Evolutionary conservation across 345 rosid species (phyloP).

Genomic region (Gossypium sturtianum): DNA sequence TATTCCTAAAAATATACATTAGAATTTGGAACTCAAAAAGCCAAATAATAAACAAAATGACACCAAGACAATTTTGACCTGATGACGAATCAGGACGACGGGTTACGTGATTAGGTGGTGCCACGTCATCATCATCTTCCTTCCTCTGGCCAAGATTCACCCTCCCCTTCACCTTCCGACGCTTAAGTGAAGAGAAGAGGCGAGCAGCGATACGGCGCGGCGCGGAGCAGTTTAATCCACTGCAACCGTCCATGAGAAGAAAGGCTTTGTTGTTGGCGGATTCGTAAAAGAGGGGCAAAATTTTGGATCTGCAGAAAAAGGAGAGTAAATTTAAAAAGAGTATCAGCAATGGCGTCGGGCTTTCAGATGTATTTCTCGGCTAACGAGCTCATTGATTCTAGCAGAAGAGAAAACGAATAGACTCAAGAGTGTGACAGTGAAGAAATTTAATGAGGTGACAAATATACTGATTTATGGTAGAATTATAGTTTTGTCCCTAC

Average conservation of each 20-base stretch:
- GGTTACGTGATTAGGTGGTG: not conserved
- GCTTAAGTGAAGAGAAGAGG: constrained; percentile 20
- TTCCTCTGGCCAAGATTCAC: not conserved
- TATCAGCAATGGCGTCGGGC: not conserved
- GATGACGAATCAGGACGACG: constrained; percentile 7
- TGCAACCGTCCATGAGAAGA: not conserved
- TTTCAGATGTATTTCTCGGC: not conserved
- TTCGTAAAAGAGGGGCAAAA: constrained; percentile 14
- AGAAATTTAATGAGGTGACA: constrained; percentile 16
- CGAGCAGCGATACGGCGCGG: constrained; percentile 18
- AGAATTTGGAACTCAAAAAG: not conserved
- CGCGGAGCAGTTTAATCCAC: not conserved
- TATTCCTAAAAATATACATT: not conserved
- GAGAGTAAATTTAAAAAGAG: not conserved
- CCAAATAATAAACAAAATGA: not conserved
- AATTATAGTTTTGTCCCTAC: too few species aligned
- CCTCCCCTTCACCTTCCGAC: constrained; percentile 12
- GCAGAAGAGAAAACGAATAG: too few species aligned
- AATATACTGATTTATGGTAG: not conserved
- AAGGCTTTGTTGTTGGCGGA: not conserved
- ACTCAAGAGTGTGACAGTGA: too few species aligned
- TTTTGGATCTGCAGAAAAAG: not conserved
- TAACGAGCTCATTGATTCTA: not conserved
- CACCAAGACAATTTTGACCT: not conserved
- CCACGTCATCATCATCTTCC: constrained; percentile 1